A percentile compares a stretch with the other conserved stretches of the same genome.
These are phyloP conservation scores for Evansstolkia leycettana DNA, from an alignment of 495 filamentous ascomycete species.

Conservation along the genomic window DNA sequence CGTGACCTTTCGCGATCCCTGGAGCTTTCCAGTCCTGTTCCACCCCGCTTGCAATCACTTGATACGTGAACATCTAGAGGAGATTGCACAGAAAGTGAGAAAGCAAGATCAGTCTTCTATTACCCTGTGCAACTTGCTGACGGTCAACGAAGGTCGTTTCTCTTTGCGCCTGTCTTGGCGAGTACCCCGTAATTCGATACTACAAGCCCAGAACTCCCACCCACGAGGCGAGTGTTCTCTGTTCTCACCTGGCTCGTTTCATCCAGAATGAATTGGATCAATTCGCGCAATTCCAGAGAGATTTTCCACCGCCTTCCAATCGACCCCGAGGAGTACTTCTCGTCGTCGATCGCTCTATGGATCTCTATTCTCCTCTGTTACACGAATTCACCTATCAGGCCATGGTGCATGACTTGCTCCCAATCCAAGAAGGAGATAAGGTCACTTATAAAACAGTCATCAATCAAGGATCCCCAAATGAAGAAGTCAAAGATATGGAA, in stretches of 20 bases:
- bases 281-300: slow-evolving; percentile 66
- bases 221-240: slow-evolving; percentile 82
- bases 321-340: slow-evolving; percentile 75
- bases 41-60: slow-evolving; percentile 82
- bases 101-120: background rate
- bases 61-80: slow-evolving; percentile 66
- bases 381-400: slow-evolving; percentile 99
- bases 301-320: slow-evolving; percentile 71
- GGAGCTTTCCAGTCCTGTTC: slow-evolving; percentile 85
- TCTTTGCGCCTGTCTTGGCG: slow-evolving; percentile 71
- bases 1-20: slow-evolving; percentile 84
- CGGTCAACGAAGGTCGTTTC: slow-evolving; percentile 52
- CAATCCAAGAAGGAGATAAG: slow-evolving; percentile 78
- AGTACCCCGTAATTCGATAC: slow-evolving; percentile 85
- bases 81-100: slow-evolving; percentile 74
- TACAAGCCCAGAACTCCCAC: slow-evolving; percentile 60
- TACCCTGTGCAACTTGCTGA: too few relatives aligned
- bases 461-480: slow-evolving; percentile 54
- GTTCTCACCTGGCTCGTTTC: slow-evolving; percentile 78
- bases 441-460: slow-evolving; percentile 68
- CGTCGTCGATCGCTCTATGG: slow-evolving; percentile 86
- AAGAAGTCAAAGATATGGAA: slow-evolving; percentile 79
- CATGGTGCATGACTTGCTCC: slow-evolving; percentile 88
- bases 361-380: slow-evolving; percentile 70
- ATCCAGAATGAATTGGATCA: slow-evolving; percentile 81